Conservation (phyloP, 2,329 filamentous ascomycete genomes). For the Teratosphaeria viscida region DNA sequence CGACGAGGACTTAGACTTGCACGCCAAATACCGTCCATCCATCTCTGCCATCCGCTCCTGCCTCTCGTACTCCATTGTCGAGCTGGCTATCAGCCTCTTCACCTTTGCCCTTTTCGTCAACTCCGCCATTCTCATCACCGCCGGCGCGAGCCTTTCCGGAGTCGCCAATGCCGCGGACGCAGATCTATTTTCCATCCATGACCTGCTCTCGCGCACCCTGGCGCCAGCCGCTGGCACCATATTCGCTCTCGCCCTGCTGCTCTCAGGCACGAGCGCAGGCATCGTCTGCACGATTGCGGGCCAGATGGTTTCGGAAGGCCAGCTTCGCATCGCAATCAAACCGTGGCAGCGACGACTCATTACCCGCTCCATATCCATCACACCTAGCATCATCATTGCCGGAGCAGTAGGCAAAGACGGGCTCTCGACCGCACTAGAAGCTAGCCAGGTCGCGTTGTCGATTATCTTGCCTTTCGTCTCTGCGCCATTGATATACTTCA, state of each 20-base stretch:
- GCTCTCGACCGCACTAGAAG: conserved; percentile 61
- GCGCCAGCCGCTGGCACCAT: conserved; percentile 67
- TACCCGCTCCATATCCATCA: conserved; percentile 70
- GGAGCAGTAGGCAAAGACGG: conserved; percentile 63
- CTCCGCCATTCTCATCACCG: conserved; percentile 36
- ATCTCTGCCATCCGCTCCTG: conserved; percentile 29
- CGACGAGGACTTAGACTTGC: conserved; percentile 9
- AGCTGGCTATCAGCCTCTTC: conserved; percentile 30
- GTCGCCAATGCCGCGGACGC: conserved; percentile 50
- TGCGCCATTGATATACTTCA: conserved; percentile 77
- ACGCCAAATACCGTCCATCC: conserved; percentile 29
- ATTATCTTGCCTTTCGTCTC: conserved; percentile 74
- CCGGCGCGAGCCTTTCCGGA: conserved; percentile 63
- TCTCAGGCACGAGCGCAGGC: conserved; percentile 71
- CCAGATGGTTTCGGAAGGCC: conserved; percentile 80
- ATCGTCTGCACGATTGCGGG: conserved; percentile 84
- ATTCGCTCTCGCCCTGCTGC: conserved; percentile 71
- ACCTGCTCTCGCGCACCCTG: conserved; percentile 57
- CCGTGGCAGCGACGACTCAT: conserved; percentile 72
- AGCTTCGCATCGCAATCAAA: conserved; percentile 60
- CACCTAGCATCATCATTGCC: conserved; percentile 73
- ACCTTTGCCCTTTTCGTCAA: conserved; percentile 35
- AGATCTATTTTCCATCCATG: conserved; percentile 75
- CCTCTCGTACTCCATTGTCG: conserved; percentile 31
- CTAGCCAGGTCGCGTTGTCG: conserved; percentile 66